phyloP scores from a whole-genome alignment of 345 rosid genomes.

The Eucalyptus decipiens region DNA sequence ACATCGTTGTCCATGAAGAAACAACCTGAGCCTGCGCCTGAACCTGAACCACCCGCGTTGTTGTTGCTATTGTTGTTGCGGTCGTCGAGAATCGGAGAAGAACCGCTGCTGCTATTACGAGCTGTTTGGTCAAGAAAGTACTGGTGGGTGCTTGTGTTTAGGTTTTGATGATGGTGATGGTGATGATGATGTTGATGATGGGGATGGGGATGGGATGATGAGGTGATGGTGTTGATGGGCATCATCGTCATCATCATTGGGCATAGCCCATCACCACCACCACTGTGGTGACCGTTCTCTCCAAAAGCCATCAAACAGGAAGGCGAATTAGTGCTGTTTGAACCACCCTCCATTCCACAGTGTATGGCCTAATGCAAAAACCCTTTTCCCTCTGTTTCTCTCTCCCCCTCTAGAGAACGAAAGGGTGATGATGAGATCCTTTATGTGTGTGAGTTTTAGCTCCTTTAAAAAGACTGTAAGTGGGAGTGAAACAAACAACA shows the following conservation, averaged over 20 bases:
- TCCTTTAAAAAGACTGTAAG: neutral
- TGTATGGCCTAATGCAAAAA: neutral
- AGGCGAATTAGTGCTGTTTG: slow-evolving; percentile 37
- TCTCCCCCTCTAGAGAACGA: neutral
- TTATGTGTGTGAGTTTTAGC: neutral
- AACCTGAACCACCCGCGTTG: neutral
- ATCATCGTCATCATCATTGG: slow-evolving; percentile 57
- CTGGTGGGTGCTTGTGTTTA: slow-evolving; percentile 7
- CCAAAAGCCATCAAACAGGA: slow-evolving; percentile 63
- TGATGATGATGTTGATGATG: neutral
- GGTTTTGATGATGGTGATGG: slow-evolving; percentile 17
- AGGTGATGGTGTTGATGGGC: slow-evolving; percentile 6
- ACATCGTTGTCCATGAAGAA: slow-evolving; percentile 58
- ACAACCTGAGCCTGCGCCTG: slow-evolving; percentile 6
- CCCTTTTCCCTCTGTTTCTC: neutral
- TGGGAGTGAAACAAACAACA: neutral
- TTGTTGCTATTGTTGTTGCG: neutral
- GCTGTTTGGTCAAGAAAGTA: slow-evolving; percentile 23
- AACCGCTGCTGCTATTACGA: slow-evolving; percentile 1
- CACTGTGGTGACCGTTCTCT: slow-evolving; percentile 31
- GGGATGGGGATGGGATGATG: slow-evolving; percentile 11
- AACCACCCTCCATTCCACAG: slow-evolving; percentile 54
- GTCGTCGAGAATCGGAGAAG: slow-evolving; percentile 34
- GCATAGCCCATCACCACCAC: slow-evolving; percentile 26
- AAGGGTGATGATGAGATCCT: neutral